phyloP scores from a whole-genome alignment of 2,329 filamentous ascomycete genomes.

The Mycosphaerelloides madeirae region DNA sequence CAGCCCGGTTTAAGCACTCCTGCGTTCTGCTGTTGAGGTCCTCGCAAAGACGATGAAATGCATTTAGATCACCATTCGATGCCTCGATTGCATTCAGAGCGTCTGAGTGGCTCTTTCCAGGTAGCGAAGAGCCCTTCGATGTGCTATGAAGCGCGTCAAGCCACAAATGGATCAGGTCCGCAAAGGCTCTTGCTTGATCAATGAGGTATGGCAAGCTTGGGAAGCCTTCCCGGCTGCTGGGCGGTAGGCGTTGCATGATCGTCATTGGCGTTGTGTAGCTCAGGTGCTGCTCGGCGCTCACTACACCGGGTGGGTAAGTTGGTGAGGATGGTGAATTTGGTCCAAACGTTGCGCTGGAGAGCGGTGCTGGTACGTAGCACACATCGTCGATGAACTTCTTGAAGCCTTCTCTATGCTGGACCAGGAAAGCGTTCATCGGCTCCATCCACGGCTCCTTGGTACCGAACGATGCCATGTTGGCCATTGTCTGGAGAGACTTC shows the following conservation, averaged over 20 bases:
- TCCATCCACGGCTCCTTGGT: conserved; percentile 99
- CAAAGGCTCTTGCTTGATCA: conserved; percentile 80
- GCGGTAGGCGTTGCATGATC: conserved; percentile 76
- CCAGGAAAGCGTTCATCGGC: conserved; percentile 88
- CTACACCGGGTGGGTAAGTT: conserved; percentile 23
- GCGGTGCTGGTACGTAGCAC: conserved; percentile 73
- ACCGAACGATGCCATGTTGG: conserved; percentile 85
- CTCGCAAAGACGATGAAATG: conserved; percentile 48
- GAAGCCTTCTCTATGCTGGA: conserved; percentile 69
- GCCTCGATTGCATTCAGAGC: conserved; percentile 30
- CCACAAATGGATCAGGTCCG: conserved; percentile 78
- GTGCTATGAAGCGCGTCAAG: conserved; percentile 48
- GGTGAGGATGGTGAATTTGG: conserved; percentile 39
- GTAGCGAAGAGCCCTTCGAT: conserved; percentile 15
- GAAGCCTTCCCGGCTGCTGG: conserved; percentile 82
- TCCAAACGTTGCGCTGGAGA: conserved; percentile 42
- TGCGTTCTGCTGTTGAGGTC: conserved; percentile 45
- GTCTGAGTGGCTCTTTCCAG: conserved; percentile 27
- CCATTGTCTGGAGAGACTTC: conserved; percentile 84
- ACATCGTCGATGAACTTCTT: conserved; percentile 83
- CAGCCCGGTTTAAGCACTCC: conserved; percentile 48
- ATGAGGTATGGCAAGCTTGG: conserved; percentile 89
- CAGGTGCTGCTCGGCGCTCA: conserved; percentile 30
- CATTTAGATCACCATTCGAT: conserved; percentile 43
- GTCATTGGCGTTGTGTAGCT: conserved; percentile 84